phyloP scores from a whole-genome alignment of 169 alveolate species.

The Plasmodium vivax region DNA sequence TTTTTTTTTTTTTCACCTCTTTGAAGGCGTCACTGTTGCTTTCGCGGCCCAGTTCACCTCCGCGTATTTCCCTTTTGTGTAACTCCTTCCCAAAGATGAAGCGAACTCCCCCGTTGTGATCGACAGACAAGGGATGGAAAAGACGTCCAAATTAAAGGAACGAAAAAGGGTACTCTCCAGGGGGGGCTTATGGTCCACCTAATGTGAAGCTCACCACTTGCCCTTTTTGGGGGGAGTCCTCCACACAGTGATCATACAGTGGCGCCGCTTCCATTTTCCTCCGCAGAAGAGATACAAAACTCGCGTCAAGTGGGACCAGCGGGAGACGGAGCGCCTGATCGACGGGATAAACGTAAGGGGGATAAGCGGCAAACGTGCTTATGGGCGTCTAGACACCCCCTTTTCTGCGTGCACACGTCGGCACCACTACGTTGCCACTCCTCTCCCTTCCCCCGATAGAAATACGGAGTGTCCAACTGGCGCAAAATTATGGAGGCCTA shows the following conservation, averaged over 20 bases:
- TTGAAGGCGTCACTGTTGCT: background rate
- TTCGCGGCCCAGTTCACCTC: background rate
- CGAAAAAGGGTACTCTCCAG: background rate
- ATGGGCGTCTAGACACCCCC: background rate
- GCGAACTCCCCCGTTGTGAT: background rate
- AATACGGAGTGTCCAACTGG: conserved; percentile 40
- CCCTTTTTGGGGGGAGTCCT: background rate
- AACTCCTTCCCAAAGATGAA: background rate
- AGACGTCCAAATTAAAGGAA: background rate
- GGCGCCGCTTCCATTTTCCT: background rate
- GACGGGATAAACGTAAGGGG: conserved; percentile 27
- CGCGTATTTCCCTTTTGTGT: background rate
- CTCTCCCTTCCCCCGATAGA: background rate
- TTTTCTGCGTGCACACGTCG: background rate
- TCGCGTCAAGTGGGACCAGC: conserved; percentile 20
- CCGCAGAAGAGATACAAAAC: conserved; percentile 20
- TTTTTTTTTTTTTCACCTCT: background rate
- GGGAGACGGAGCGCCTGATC: conserved; percentile 17
- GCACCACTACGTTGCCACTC: background rate
- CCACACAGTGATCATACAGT: background rate
- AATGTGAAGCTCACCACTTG: background rate
- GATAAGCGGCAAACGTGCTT: background rate
- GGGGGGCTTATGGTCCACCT: background rate
- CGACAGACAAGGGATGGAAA: background rate
- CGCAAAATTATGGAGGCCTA: conserved; percentile 29